Evolutionary conservation across 1,284 basidiomycete genomes (phyloP), one percentile per base, ranked within the genome.

Genomic region (Mycena sp.): DNA sequence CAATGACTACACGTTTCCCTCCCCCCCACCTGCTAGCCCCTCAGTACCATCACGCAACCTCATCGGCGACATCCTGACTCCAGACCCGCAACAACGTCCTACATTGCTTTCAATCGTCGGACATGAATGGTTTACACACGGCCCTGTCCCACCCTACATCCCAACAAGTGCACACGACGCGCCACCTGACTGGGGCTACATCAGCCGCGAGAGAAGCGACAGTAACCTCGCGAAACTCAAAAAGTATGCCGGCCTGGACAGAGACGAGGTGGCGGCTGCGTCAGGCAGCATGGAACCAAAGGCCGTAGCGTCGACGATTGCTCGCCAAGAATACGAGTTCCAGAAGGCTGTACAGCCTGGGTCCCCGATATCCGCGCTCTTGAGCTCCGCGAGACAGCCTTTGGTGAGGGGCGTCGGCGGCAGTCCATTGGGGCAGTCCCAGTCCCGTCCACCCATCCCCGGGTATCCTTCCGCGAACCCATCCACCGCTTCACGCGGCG

Each of bases 301-400:
- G 71, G 83, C 78, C 23, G 80, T 82, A 38, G 86, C 83, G 3
- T 85, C 84, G 6, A 89, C 82, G 54, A 89, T 93, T 66, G 87
- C 90, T 6, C 92, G 95, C 71, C 94, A 96, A 75, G 96, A 99
- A 85, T 90, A 92, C 72, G 96, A 98, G 77, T 97, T 98, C 87
- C 90, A 95, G 80, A 91, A 92, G 70, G 98, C 96, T 2, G 93
- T 99, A 4, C 93, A 96, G 74, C 98, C 97, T 4, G 95, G 94
- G 53, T 94, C 91, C 68, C 97, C 98, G 0, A 97, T 99, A 64
- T 95, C 94, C 21, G 94, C 94, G 6, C 81, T 99, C 55, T 86
- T 99, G 72, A 92, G 86, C 69, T 95, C 94, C 0, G 96, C 96
- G 1, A 85, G 92, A 50, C 93, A 96, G 74, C 96, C 96, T 0